Conservation (phyloP, 2,329 filamentous ascomycete genomes). For the Teratosphaeria epicoccoides region DNA sequence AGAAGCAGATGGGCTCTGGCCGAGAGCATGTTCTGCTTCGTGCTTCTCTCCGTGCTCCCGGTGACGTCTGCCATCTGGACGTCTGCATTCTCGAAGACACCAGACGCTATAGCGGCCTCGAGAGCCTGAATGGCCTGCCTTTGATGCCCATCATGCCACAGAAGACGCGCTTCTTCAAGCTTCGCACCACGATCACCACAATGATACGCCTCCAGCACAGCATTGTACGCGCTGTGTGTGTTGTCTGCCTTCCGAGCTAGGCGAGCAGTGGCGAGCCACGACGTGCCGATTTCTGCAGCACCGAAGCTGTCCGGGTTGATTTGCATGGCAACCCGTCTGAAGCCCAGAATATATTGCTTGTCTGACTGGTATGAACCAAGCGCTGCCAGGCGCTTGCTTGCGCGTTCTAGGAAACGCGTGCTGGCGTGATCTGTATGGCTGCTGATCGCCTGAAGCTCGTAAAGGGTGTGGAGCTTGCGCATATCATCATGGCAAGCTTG, state of each 20-base stretch:
- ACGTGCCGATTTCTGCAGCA: constrained; percentile 63
- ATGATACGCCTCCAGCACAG: constrained; percentile 76
- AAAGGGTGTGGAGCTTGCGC: constrained; percentile 74
- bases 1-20: constrained; percentile 75
- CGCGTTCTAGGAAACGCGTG: constrained; percentile 15
- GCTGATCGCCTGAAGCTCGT: constrained; percentile 73
- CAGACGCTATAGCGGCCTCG: constrained; percentile 71
- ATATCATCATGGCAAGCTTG: constrained; percentile 76
- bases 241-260: constrained; percentile 78
- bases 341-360: constrained; percentile 83
- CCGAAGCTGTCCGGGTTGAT: constrained; percentile 23
- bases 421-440: constrained; percentile 19
- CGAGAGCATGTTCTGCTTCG: constrained; percentile 51
- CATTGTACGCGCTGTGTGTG: constrained; percentile 81
- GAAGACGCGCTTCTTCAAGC: constrained; percentile 83
- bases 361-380: constrained; percentile 82
- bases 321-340: constrained; percentile 73
- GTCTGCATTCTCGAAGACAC: constrained; percentile 53
- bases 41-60: constrained; percentile 30
- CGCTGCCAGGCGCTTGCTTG: constrained; percentile 62
- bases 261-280: constrained; percentile 77
- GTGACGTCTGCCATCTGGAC: constrained; percentile 18
- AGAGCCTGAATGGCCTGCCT: constrained; percentile 90
- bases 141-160: constrained; percentile 90
- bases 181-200: constrained; percentile 74